Conservation (phyloP, 1,284 basidiomycete genomes). For the Moesziomyces aphidis region DNA sequence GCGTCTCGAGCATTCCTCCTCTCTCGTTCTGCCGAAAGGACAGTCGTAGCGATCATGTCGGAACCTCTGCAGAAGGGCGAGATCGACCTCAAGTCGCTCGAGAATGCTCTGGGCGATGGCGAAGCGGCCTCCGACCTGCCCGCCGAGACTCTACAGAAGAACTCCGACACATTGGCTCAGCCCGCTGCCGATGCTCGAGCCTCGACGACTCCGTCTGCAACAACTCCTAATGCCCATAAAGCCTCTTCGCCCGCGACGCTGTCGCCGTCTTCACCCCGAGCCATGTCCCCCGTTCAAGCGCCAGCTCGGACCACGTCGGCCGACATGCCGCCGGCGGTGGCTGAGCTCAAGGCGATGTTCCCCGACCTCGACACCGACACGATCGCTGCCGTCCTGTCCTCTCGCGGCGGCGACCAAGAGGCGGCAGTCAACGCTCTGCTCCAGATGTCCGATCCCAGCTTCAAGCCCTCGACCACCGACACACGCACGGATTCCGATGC, state of each 20-base stretch:
- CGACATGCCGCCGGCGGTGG: slow-evolving; percentile 25
- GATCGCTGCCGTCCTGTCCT: slow-evolving; percentile 52
- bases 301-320: slow-evolving; percentile 9
- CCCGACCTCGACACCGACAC: slow-evolving; percentile 58
- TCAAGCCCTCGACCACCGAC: slow-evolving; percentile 36
- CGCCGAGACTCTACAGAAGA: slow-evolving; percentile 25
- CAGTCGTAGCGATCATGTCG: slow-evolving; percentile 25
- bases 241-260: slow-evolving; percentile 42
- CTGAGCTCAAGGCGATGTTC: slow-evolving; percentile 57
- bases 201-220: slow-evolving; percentile 7
- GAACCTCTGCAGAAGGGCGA: slow-evolving; percentile 45
- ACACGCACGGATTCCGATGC: slow-evolving; percentile 53
- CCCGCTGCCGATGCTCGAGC: slow-evolving; percentile 28
- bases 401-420: slow-evolving; percentile 52
- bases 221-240: slow-evolving; percentile 14
- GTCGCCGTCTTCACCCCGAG: slow-evolving; percentile 44
- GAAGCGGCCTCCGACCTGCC: slow-evolving; percentile 32
- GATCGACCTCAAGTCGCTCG: slow-evolving; percentile 43
- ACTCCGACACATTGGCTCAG: slow-evolving; percentile 39
- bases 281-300: slow-evolving; percentile 28
- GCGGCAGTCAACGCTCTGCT: slow-evolving; percentile 55
- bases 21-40: neutral
- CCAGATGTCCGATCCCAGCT: slow-evolving; percentile 60
- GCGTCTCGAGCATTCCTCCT: neutral
- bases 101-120: slow-evolving; percentile 35